These are phyloP conservation scores for Fusarium scirpi DNA, from an alignment of 2,329 filamentous ascomycete genomes.

Conservation along the genomic window DNA sequence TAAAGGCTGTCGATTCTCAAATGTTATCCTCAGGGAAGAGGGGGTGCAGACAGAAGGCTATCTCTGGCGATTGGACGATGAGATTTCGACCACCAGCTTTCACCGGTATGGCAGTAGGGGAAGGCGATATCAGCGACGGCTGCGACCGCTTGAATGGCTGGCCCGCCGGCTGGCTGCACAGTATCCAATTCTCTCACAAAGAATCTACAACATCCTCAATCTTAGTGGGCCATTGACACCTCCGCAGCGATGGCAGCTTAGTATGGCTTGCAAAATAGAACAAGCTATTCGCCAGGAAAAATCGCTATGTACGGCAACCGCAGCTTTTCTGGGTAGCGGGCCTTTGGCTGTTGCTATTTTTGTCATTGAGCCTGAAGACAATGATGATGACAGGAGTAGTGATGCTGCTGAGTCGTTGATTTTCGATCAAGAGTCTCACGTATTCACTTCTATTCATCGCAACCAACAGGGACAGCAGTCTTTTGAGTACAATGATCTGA, in stretches of 20 bases:
- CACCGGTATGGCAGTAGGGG: too few species aligned
- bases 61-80: neutral
- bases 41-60: neutral
- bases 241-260: neutral
- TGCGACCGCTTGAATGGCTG: neutral
- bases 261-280: neutral
- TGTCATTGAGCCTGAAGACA: neutral
- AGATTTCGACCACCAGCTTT: accelerated
- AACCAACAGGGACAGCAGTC: too few species aligned
- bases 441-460: neutral
- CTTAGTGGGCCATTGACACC: neutral
- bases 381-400: too few species aligned
- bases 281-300: neutral
- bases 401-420: neutral
- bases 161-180: neutral
- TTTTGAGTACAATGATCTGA: neutral
- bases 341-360: neutral
- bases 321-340: neutral
- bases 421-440: neutral
- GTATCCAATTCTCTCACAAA: neutral
- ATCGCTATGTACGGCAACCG: neutral
- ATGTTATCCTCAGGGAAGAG: accelerated
- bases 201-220: neutral
- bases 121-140: too few species aligned
- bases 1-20: neutral